Evolutionary conservation across 805 yeast species (phyloP).

Genomic region (Saturnispora besseyi): DNA sequence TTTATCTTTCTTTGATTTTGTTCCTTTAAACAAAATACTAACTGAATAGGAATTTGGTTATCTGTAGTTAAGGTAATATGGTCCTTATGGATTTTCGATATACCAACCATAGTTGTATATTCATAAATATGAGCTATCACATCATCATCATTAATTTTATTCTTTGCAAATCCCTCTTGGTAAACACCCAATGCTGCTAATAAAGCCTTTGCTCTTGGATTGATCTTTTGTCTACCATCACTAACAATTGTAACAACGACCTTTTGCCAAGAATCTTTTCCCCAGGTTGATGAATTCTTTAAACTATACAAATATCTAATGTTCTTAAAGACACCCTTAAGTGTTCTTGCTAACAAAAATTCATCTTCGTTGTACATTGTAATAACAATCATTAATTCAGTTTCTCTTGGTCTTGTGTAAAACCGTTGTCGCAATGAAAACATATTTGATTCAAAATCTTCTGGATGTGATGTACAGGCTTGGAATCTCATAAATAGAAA

Average conservation of each 20-base stretch:
- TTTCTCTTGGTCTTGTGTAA: conserved; percentile 67
- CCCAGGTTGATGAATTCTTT: conserved; percentile 69
- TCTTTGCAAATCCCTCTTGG: conserved; percentile 94
- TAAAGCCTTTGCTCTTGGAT: conserved; percentile 69
- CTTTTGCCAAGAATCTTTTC: conserved; percentile 92
- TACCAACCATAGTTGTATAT: conserved; percentile 87
- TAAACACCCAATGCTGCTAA: conserved; percentile 82
- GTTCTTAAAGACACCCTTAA: conserved; percentile 86
- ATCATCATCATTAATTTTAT: conserved; percentile 70
- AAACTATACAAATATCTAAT: conserved; percentile 64
- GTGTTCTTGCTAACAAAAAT: conserved; percentile 68
- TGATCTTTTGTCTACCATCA: conserved; percentile 83
- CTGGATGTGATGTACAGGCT: conserved; percentile 90
- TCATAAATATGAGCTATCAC: conserved; percentile 89
- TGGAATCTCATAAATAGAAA: conserved; percentile 85
- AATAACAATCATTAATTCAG: conserved; percentile 77
- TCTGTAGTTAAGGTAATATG: conserved; percentile 61
- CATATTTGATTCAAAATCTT: conserved; percentile 47
- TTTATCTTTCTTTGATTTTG: conserved; percentile 83
- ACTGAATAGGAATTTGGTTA: conserved; percentile 69
- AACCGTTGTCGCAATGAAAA: conserved; percentile 80
- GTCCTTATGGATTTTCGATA: conserved; percentile 48
- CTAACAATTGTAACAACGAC: conserved; percentile 82
- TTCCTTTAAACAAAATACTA: conserved; percentile 85
- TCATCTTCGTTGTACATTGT: conserved; percentile 92